Conservation (phyloP, 495 filamentous ascomycete species). For the Trichocladium antarcticum region DNA sequence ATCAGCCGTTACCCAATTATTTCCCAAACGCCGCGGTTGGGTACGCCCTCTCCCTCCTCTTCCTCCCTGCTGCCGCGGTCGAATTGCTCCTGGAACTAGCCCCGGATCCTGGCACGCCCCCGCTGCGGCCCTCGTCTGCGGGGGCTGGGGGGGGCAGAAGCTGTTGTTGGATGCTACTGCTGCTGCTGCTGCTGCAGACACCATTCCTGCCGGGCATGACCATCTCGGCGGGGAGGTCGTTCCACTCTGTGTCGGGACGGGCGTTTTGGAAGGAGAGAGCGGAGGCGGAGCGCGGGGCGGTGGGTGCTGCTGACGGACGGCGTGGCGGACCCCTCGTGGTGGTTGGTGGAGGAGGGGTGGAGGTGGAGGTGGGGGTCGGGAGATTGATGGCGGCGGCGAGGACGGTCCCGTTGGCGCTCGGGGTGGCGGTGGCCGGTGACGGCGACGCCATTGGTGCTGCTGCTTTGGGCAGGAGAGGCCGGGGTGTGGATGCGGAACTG, state of each 20-base stretch:
- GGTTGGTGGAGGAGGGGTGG: not conserved
- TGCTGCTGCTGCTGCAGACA: not conserved
- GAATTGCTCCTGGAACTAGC: conserved; percentile 41
- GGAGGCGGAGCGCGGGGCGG: conserved; percentile 11
- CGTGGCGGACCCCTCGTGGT: not conserved
- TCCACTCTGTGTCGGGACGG: conserved; percentile 46
- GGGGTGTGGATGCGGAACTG: not conserved
- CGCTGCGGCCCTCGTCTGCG: too few species aligned
- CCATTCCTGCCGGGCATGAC: conserved; percentile 13
- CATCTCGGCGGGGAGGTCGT: conserved; percentile 46
- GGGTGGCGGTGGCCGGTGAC: not conserved
- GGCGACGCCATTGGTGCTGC: not conserved
- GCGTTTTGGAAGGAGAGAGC: conserved; percentile 41
- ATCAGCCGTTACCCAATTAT: not conserved
- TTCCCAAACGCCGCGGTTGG: conserved; percentile 41
- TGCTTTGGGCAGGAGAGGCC: not conserved
- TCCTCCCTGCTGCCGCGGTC: conserved; percentile 27
- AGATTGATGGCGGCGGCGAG: conserved; percentile 7
- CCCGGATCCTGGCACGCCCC: conserved; percentile 21
- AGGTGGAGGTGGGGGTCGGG: not conserved
- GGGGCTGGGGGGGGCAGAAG: not conserved
- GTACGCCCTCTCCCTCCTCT: conserved; percentile 42
- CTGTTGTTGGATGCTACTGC: not conserved
- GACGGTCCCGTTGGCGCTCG: not conserved
- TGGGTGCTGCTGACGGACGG: conserved; percentile 2